Percentiles rank a stretch among this genome's conserved stretches.
Conservation (phyloP, 257 asterid species). For the Craterostigma plantagineum region DNA sequence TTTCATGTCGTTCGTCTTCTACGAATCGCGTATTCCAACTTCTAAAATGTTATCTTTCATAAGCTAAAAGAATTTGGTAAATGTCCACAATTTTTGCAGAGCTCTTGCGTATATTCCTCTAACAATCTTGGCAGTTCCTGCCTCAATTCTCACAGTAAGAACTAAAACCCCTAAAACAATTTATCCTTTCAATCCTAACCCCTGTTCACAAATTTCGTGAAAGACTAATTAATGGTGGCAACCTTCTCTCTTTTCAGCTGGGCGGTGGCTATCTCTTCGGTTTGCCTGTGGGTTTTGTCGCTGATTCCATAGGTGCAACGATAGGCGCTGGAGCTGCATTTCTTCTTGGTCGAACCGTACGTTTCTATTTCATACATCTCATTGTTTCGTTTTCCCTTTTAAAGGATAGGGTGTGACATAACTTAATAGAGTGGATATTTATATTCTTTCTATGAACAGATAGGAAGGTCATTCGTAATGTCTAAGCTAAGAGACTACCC, state of each 20-base stretch:
- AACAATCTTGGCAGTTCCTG: slow-evolving; percentile 92
- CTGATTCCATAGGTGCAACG: slow-evolving; percentile 94
- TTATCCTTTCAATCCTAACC: background rate
- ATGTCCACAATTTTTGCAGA: slow-evolving; percentile 29
- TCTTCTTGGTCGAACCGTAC: slow-evolving; percentile 91
- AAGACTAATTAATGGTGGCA: background rate
- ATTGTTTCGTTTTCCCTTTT: too few species aligned
- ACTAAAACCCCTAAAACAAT: background rate
- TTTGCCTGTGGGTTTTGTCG: slow-evolving; percentile 85
- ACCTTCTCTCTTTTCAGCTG: slow-evolving; percentile 39
- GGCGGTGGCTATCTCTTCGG: slow-evolving; percentile 99
- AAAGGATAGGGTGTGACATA: too few species aligned
- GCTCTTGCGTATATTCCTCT: slow-evolving; percentile 89
- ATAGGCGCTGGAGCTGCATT: slow-evolving; percentile 91
- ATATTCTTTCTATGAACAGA: slow-evolving; percentile 23
- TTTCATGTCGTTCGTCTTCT: background rate
- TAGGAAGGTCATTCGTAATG: slow-evolving; percentile 79
- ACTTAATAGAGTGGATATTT: background rate
- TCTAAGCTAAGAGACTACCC: slow-evolving; percentile 91
- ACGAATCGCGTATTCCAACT: too few species aligned
- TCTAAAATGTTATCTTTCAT: background rate
- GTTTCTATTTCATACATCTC: too few species aligned
- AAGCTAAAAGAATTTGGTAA: slow-evolving; percentile 5
- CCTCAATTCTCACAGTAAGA: slow-evolving; percentile 82
- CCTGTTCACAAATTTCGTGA: background rate